phyloP scores from a whole-genome alignment of 73 alveolate species.

The Paramecium primaurelia region DNA sequence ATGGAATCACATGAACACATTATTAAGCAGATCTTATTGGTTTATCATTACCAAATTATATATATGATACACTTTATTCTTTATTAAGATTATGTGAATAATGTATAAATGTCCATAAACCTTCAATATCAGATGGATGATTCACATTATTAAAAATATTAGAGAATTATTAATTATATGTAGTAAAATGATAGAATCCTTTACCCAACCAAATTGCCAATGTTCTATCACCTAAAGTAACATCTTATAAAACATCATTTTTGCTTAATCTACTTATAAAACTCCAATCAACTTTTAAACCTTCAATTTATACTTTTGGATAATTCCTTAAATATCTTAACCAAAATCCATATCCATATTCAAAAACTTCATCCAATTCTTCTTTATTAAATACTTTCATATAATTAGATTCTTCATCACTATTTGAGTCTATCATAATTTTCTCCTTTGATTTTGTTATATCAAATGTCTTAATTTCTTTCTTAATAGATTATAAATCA shows the following conservation, averaged over 20 bases:
- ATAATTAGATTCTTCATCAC: not conserved
- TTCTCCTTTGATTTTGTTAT: not conserved
- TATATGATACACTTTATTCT: not conserved
- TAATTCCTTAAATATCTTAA: not conserved
- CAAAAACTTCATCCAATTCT: not conserved
- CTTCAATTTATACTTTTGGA: not conserved
- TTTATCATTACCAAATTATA: not conserved
- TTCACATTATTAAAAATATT: conserved; percentile 11
- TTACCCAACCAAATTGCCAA: conserved; percentile 36
- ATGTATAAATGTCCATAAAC: conserved; percentile 55
- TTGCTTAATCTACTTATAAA: not conserved
- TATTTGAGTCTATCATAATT: not conserved
- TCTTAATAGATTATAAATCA: not conserved
- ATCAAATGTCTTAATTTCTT: not conserved
- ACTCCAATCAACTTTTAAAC: not conserved
- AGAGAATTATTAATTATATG: not conserved
- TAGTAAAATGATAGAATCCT: conserved; percentile 54
- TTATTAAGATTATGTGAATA: not conserved
- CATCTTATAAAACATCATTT: not conserved
- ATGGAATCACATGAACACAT: not conserved
- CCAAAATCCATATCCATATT: conserved; percentile 52
- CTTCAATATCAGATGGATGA: conserved; percentile 55
- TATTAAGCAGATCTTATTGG: not conserved
- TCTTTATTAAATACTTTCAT: not conserved
- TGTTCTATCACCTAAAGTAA: not conserved